Evolutionary conservation across 2,329 filamentous ascomycete species (phyloP).

Genomic region (Trichoderma guizhouense): DNA sequence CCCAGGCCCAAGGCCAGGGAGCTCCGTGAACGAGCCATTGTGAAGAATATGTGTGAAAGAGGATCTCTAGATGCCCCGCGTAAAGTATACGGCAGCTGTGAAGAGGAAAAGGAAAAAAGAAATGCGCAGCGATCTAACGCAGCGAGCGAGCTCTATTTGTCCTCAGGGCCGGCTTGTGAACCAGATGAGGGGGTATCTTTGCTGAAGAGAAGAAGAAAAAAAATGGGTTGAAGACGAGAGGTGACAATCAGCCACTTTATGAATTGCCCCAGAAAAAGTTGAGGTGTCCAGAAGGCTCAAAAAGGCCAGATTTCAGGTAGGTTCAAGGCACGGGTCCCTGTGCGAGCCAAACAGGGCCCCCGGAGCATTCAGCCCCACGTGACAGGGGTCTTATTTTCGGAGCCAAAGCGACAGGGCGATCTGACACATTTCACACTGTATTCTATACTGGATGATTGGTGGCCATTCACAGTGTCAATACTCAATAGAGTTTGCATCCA

Average conservation of each 20-base stretch:
- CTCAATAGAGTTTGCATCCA: background rate
- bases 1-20: conserved; percentile 77
- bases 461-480: accelerated
- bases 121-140: conserved; percentile 27
- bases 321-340: conserved; percentile 16
- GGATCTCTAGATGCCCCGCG: conserved; percentile 17
- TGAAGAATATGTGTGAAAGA: conserved; percentile 23
- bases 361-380: conserved; percentile 28
- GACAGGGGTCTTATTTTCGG: conserved; percentile 24
- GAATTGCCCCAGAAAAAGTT: conserved; percentile 29
- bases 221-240: conserved; percentile 28
- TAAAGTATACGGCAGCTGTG: conserved; percentile 6
- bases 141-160: conserved; percentile 29
- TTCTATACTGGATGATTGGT: background rate
- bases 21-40: conserved; percentile 59
- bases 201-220: conserved; percentile 27
- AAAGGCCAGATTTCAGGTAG: conserved; percentile 50
- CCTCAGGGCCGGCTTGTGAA: conserved; percentile 32
- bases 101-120: conserved; percentile 23
- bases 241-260: conserved; percentile 34
- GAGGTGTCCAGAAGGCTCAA: conserved; percentile 45
- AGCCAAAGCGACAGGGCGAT: background rate
- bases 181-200: conserved; percentile 27
- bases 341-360: conserved; percentile 17
- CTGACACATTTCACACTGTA: background rate